Base-by-base conservation (phyloP, 805 yeast genomes). In the Saccharomycopsis sp. region DNA sequence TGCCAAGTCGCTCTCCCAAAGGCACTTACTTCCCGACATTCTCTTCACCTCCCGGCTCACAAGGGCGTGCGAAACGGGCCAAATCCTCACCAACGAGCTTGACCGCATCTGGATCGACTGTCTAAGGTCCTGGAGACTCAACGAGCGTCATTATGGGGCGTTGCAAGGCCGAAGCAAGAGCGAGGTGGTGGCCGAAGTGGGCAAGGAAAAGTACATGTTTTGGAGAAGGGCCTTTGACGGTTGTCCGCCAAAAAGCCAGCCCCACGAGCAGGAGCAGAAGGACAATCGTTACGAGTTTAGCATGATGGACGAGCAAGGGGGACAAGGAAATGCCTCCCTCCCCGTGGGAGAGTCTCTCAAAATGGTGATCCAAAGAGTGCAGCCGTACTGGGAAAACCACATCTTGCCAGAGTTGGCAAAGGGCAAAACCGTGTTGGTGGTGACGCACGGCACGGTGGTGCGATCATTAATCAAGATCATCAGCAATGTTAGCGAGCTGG, bases 131-230 rank as follows among this genome's bases (percentile, higher is more conserved):
- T 89, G 96, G 96, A 82, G 96, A 75, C 75, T 88, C 63, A 88
- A 88, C 72, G 97, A 88, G 73, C 88, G 97, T 75, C 96, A 88
- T 69, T 88, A 88, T 73, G 97, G 97, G 74, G 95, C 86, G 54
- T 77, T 88, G 60, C 96, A 89, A 63, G 94, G 94, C 37, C 71
- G 74, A 54, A 73, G 80, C 50, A 83, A 83, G 62, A 78, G 77
- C 26, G 73, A 73, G 33, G 73, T 84, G 22, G 62, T 81, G 52
- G 63, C 68, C 49, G 63, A 72, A 52, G 78, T 75, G 57, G 94
- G 94, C 31, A 65, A 75, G 52, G 81, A 78, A 48, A 64, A 80
- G 61, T 83, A 78, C 64, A 81, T 78, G 77, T 73, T 63, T 52
- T 78, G 84, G 73, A 75, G 94, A 67, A 71, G 94, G 60, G 84